Conservation (phyloP, 2,329 filamentous ascomycete species). For the Periconia digitata region DNA sequence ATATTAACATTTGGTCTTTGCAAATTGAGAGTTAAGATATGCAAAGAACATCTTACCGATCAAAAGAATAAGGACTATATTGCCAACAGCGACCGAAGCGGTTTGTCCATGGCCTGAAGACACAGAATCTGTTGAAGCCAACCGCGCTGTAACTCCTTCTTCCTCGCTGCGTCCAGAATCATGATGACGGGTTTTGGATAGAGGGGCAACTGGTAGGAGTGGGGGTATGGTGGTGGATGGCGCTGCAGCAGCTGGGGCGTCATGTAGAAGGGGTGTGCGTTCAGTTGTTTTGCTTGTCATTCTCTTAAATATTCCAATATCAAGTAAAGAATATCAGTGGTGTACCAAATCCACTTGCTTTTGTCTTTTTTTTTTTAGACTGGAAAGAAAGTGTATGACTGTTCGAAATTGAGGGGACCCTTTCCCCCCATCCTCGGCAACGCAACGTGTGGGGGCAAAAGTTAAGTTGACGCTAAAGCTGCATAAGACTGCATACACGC, state of each 20-base stretch:
- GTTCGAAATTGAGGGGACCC: too few species aligned
- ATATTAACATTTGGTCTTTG: not conserved
- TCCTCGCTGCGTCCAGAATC: not conserved
- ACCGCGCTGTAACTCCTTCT: not conserved
- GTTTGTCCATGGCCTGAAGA: not conserved
- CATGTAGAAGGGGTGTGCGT: not conserved
- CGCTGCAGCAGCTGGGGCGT: not conserved
- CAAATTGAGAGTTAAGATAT: too few species aligned
- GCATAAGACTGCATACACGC: too few species aligned
- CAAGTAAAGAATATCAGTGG: too few species aligned
- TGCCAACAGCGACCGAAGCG: not conserved
- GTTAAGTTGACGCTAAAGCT: too few species aligned
- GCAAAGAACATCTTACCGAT: conserved; percentile 1
- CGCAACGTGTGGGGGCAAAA: too few species aligned
- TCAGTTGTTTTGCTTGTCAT: not conserved
- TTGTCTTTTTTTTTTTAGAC: too few species aligned
- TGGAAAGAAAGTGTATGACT: too few species aligned
- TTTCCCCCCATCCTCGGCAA: too few species aligned
- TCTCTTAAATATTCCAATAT: not conserved
- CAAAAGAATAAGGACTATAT: conserved; percentile 4
- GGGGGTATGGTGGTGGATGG: not conserved
- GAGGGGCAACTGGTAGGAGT: not conserved
- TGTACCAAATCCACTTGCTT: too few species aligned
- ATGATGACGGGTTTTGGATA: not conserved
- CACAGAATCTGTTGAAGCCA: not conserved